phyloP scores from a whole-genome alignment of 768 basidiomycete species.

The Ephemerocybe angulata region DNA sequence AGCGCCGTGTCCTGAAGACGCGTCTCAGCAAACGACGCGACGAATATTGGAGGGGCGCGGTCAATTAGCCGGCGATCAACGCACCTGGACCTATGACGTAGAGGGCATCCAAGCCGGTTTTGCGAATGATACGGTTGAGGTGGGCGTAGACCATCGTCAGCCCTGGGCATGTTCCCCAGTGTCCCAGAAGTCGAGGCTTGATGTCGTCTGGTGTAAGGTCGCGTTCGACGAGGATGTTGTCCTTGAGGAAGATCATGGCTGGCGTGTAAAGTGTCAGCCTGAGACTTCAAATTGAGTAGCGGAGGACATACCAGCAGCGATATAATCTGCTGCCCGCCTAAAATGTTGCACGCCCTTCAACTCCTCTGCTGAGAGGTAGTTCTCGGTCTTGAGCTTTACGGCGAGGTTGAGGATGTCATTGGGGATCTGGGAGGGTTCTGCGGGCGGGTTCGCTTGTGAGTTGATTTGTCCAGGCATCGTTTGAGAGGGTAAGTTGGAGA shows the following conservation, averaged over 20 bases:
- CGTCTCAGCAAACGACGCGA: too few species aligned
- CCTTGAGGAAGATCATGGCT: slow-evolving; percentile 85
- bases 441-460: slow-evolving; percentile 60
- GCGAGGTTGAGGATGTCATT: slow-evolving; percentile 49
- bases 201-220: slow-evolving; percentile 63
- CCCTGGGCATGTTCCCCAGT: slow-evolving; percentile 84
- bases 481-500: not conserved
- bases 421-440: slow-evolving; percentile 66
- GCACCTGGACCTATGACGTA: slow-evolving; percentile 83
- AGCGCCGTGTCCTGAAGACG: slow-evolving; percentile 70
- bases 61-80: too few species aligned
- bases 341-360: slow-evolving; percentile 51
- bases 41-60: too few species aligned
- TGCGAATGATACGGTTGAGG: slow-evolving; percentile 59
- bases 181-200: slow-evolving; percentile 77
- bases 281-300: not conserved
- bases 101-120: slow-evolving; percentile 57
- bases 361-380: slow-evolving; percentile 48
- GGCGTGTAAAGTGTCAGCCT: slow-evolving; percentile 3
- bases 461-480: slow-evolving; percentile 59
- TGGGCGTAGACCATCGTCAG: slow-evolving; percentile 71
- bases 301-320: slow-evolving; percentile 57
- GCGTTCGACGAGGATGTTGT: slow-evolving; percentile 65
- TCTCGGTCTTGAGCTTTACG: slow-evolving; percentile 44
- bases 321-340: slow-evolving; percentile 62